Evolutionary conservation across 2,329 filamentous ascomycete genomes (phyloP).

Genomic region (Trichocomaceae sp.): DNA sequence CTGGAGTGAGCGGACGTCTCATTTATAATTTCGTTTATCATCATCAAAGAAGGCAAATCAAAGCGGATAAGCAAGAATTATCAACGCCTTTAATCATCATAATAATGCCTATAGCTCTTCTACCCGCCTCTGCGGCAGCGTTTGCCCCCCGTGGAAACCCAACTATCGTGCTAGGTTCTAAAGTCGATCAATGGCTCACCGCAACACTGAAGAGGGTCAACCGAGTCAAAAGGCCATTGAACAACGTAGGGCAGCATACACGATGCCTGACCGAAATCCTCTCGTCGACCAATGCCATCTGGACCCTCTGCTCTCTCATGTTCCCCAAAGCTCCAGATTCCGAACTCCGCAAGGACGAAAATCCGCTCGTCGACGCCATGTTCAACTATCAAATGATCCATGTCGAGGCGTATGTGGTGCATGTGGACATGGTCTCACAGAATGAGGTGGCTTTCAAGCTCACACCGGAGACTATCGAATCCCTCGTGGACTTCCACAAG

Average conservation of each 20-base stretch:
- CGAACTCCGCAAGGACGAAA: constrained; percentile 72
- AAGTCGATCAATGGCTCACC: constrained; percentile 94
- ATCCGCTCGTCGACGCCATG: constrained; percentile 76
- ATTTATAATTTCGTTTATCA: constrained; percentile 26
- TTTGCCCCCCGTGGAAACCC: constrained; percentile 91
- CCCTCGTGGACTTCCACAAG: constrained; percentile 91
- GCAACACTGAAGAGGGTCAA: constrained; percentile 96
- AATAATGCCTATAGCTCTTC: constrained; percentile 82
- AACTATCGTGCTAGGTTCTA: constrained; percentile 87
- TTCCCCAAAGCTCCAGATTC: constrained; percentile 80
- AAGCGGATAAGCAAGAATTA: constrained; percentile 8
- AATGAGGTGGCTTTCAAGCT: constrained; percentile 98
- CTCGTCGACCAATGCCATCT: constrained; percentile 83
- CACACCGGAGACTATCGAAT: constrained; percentile 86
- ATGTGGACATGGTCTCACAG: constrained; percentile 97
- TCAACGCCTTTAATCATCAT: constrained; percentile 34
- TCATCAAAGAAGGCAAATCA: constrained; percentile 17
- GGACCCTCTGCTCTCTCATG: constrained; percentile 90
- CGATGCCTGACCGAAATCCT: constrained; percentile 92
- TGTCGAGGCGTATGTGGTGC: constrained; percentile 94
- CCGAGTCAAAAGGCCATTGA: constrained; percentile 90
- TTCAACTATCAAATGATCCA: constrained; percentile 92
- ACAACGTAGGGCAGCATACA: constrained; percentile 92
- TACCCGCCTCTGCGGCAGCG: constrained; percentile 91
- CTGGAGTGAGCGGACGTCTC: constrained; percentile 35